These are phyloP conservation scores for Aleurites moluccanus DNA, from an alignment of 441 rosid species.

Conservation along the genomic window DNA sequence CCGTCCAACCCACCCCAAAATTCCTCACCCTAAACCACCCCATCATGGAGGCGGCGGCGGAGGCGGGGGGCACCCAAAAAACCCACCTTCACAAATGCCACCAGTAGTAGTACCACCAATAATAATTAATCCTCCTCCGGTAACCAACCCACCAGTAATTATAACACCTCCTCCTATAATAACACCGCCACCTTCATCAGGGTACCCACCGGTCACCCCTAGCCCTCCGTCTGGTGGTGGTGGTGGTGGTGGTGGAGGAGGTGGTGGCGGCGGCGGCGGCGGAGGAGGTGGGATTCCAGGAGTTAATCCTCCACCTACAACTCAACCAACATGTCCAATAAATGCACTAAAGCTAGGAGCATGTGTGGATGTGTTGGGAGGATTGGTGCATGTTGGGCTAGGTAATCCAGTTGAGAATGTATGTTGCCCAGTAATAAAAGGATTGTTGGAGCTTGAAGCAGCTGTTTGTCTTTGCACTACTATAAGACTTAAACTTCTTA, in stretches of 20 bases:
- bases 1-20: constrained; percentile 34
- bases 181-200: constrained; percentile 42
- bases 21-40: constrained; percentile 45
- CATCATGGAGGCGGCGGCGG: no score
- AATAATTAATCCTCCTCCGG: constrained; percentile 39
- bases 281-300: constrained; percentile 32
- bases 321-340: constrained; percentile 46
- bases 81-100: constrained; percentile 33
- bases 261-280: constrained; percentile 30
- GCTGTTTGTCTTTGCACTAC: constrained; percentile 70
- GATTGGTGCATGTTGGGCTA: constrained; percentile 54
- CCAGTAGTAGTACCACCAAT: constrained; percentile 37
- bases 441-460: constrained; percentile 69
- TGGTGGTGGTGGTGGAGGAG: constrained; percentile 43
- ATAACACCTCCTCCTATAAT: constrained; percentile 39
- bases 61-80: constrained; percentile 40
- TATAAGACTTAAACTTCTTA: constrained; percentile 59
- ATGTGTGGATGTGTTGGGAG: constrained; percentile 55
- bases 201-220: constrained; percentile 29
- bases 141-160: constrained; percentile 42
- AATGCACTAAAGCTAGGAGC: constrained; percentile 67
- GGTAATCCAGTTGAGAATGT: constrained; percentile 58
- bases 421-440: constrained; percentile 63
- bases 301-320: constrained; percentile 26
- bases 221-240: constrained; percentile 34